These are phyloP conservation scores for Schwanniomyces vanrijiae DNA, from an alignment of 805 yeast genomes.

Conservation along the genomic window DNA sequence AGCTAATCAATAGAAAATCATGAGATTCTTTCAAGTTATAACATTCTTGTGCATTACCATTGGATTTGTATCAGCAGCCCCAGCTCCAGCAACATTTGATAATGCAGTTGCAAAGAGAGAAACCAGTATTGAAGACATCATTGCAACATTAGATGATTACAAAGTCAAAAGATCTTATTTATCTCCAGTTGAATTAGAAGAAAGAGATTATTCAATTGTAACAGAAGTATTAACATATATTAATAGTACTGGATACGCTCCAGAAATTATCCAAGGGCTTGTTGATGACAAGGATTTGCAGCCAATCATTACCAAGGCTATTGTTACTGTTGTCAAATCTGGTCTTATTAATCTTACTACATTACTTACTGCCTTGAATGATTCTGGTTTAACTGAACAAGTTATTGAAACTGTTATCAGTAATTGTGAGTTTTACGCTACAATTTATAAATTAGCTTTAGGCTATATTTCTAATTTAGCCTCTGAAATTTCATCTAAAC, in stretches of 20 bases:
- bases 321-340: slow-evolving; percentile 28
- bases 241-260: slow-evolving; percentile 36
- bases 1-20: neutral
- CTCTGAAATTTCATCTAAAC: slow-evolving; percentile 19
- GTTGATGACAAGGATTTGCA: slow-evolving; percentile 31
- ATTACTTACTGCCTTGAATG: slow-evolving; percentile 38
- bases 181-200: slow-evolving; percentile 22
- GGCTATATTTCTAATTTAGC: slow-evolving; percentile 31
- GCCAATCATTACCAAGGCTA: slow-evolving; percentile 26
- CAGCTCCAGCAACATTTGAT: slow-evolving; percentile 4
- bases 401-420: slow-evolving; percentile 35
- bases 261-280: slow-evolving; percentile 32
- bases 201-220: slow-evolving; percentile 41
- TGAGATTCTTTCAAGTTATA: neutral
- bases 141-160: slow-evolving; percentile 27
- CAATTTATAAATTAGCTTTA: slow-evolving; percentile 37
- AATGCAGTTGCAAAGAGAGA: slow-evolving; percentile 17
- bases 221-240: slow-evolving; percentile 40
- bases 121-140: slow-evolving; percentile 22
- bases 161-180: slow-evolving; percentile 28
- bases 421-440: slow-evolving; percentile 40
- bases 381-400: slow-evolving; percentile 40
- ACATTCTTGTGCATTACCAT: neutral
- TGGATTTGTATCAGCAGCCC: neutral
- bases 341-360: slow-evolving; percentile 34